These are phyloP conservation scores for Mrakiaceae sp. DNA, from an alignment of 1,284 basidiomycete genomes.

Conservation along the genomic window DNA sequence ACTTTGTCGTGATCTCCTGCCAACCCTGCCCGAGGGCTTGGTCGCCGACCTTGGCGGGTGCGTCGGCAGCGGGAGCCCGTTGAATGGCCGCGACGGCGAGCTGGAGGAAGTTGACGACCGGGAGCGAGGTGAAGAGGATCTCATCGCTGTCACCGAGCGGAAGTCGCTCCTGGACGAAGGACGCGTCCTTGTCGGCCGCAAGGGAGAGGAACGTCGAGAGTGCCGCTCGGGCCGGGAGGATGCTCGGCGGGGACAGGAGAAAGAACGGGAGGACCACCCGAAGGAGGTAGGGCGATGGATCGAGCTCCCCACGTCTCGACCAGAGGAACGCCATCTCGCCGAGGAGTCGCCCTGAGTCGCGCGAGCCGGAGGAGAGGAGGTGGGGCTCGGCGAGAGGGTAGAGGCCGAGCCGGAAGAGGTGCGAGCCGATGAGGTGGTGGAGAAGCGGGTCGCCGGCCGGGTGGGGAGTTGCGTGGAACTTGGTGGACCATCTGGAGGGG, in stretches of 20 bases:
- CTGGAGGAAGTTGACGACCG: slow-evolving; percentile 73
- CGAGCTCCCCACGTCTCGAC: slow-evolving; percentile 31
- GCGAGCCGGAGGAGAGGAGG: slow-evolving; percentile 67
- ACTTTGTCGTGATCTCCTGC: slow-evolving; percentile 12
- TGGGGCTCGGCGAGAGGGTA: slow-evolving; percentile 66
- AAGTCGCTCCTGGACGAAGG: slow-evolving; percentile 36
- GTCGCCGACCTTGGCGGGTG: neutral
- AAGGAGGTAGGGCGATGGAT: slow-evolving; percentile 15
- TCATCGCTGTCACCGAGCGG: slow-evolving; percentile 39
- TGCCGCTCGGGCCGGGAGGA: slow-evolving; percentile 74
- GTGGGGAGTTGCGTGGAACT: slow-evolving; percentile 46
- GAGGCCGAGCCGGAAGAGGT: slow-evolving; percentile 67
- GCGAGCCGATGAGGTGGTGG: slow-evolving; percentile 75
- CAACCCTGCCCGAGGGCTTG: neutral
- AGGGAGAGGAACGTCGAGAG: slow-evolving; percentile 60
- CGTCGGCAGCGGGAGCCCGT: slow-evolving; percentile 50
- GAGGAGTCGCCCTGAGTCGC: slow-evolving; percentile 73
- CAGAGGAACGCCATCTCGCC: slow-evolving; percentile 76
- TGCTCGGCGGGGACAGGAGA: slow-evolving; percentile 71
- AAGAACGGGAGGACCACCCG: slow-evolving; percentile 38
- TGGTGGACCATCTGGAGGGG: slow-evolving; percentile 60
- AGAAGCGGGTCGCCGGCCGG: slow-evolving; percentile 74
- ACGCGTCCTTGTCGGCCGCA: slow-evolving; percentile 40
- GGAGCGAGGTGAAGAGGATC: slow-evolving; percentile 58
- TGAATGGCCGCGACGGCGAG: slow-evolving; percentile 73